Evolutionary conservation across 345 rosid genomes (phyloP).

Genomic region (Syzygium grande): DNA sequence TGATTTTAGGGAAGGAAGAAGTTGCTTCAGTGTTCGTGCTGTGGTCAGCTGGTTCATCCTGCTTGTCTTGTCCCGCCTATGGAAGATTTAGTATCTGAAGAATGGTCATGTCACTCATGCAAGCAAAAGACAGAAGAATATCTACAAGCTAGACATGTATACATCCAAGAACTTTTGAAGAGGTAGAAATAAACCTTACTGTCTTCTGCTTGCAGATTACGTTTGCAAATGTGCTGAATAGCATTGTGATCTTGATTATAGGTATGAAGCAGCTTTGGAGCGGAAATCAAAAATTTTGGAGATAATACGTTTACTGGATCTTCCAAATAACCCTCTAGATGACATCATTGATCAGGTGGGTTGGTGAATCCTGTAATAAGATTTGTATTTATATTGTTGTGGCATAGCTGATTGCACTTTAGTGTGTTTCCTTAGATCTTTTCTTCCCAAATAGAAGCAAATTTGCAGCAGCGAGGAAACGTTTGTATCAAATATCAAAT

Average conservation of each 20-base stretch:
- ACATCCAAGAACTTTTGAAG: conserved; percentile 57
- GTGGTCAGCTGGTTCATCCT: conserved; percentile 85
- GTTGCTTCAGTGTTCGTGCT: conserved; percentile 88
- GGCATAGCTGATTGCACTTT: not conserved
- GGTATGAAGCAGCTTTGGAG: conserved; percentile 84
- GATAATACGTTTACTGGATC: conserved; percentile 77
- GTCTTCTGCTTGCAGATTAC: not conserved
- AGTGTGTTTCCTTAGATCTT: not conserved
- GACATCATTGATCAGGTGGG: conserved; percentile 92
- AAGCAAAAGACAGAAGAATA: conserved; percentile 95
- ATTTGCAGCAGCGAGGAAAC: not conserved
- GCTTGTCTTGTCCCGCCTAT: conserved; percentile 85
- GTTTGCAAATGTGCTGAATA: not conserved
- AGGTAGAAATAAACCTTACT: conserved; percentile 28
- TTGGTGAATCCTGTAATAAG: not conserved
- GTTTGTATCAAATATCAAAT: not conserved
- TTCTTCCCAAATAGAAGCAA: not conserved
- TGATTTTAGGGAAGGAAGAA: conserved; percentile 74
- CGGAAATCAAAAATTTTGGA: conserved; percentile 86
- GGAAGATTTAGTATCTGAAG: conserved; percentile 52
- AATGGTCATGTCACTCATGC: conserved; percentile 94
- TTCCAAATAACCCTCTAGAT: conserved; percentile 97
- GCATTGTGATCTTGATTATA: conserved; percentile 5
- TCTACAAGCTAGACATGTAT: conserved; percentile 60
- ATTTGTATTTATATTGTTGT: not conserved